Percentiles rank a stretch among this genome's conserved stretches.
Evolutionary conservation across 768 basidiomycete genomes (phyloP).

Genomic region (Suillus luteus): DNA sequence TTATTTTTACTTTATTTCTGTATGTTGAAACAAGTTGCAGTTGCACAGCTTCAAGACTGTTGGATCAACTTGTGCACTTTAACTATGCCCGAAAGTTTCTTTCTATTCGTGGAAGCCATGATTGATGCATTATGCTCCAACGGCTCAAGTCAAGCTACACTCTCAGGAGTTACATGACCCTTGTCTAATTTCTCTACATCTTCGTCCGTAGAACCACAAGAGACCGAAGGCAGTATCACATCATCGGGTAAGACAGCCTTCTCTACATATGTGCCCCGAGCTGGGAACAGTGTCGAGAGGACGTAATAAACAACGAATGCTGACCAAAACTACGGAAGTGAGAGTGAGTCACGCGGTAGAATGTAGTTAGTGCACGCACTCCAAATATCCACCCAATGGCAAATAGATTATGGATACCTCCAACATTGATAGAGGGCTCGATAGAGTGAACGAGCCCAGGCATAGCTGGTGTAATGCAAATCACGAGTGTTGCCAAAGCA

Average conservation of each 20-base stretch:
- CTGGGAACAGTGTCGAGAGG: conserved; percentile 13
- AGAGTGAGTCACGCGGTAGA: neutral
- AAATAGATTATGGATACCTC: conserved; percentile 11
- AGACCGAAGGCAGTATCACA: neutral
- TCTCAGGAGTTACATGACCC: neutral
- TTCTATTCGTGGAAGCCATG: neutral
- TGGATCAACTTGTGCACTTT: neutral
- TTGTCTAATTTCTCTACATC: conserved; percentile 9
- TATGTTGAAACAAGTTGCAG: neutral
- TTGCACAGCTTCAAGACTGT: neutral
- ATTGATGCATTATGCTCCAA: neutral
- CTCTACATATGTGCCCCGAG: conserved; percentile 11
- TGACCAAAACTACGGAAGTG: conserved; percentile 11
- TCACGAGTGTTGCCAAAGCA: conserved; percentile 65
- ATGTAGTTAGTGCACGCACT: conserved; percentile 1
- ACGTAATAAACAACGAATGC: conserved; percentile 12
- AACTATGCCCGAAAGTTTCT: neutral
- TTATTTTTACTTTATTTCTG: neutral
- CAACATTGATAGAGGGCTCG: conserved; percentile 49
- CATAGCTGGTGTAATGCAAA: conserved; percentile 67
- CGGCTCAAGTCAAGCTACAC: no score
- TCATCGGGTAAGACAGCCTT: conserved; percentile 14
- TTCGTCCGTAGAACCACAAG: conserved; percentile 4
- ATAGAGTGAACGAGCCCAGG: conserved; percentile 81
- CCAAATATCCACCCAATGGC: conserved; percentile 16